Conservation (phyloP, 2,329 filamentous ascomycete genomes). For the Botryotinia calthae region DNA sequence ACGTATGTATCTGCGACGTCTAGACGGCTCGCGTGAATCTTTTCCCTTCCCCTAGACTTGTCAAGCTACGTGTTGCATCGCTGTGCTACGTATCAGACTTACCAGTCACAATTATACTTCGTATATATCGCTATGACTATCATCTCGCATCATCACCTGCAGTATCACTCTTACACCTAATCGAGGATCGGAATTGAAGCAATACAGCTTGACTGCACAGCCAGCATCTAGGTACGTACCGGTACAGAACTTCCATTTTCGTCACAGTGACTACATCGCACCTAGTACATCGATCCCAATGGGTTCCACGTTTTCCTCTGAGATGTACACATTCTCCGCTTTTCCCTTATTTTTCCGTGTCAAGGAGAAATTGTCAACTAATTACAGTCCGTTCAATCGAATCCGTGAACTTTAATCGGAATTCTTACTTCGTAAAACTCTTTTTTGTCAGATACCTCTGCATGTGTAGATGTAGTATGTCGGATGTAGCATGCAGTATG, state of each 20-base stretch:
- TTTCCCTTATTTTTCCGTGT: constrained; percentile 3
- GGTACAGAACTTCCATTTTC: not conserved
- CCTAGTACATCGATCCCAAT: not conserved
- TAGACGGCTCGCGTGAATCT: constrained; percentile 5
- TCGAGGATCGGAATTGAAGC: not conserved
- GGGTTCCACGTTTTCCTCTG: constrained; percentile 5
- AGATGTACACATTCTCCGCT: not conserved
- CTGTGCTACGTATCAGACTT: not conserved
- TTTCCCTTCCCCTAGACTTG: not conserved
- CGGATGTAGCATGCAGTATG: not conserved
- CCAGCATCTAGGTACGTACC: not conserved
- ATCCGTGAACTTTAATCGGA: not conserved
- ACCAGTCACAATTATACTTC: not conserved
- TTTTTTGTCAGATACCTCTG: not conserved
- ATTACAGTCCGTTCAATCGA: not conserved
- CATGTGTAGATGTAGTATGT: not conserved
- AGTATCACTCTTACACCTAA: not conserved
- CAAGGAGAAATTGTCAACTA: not conserved
- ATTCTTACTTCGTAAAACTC: not conserved
- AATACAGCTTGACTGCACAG: not conserved
- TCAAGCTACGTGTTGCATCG: not conserved
- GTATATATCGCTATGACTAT: not conserved
- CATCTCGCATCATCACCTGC: not conserved
- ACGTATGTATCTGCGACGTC: not conserved
- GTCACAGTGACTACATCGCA: not conserved